Base-by-base conservation (phyloP, 75 land plant genomes). In the Selaginella tamariscina region DNA sequence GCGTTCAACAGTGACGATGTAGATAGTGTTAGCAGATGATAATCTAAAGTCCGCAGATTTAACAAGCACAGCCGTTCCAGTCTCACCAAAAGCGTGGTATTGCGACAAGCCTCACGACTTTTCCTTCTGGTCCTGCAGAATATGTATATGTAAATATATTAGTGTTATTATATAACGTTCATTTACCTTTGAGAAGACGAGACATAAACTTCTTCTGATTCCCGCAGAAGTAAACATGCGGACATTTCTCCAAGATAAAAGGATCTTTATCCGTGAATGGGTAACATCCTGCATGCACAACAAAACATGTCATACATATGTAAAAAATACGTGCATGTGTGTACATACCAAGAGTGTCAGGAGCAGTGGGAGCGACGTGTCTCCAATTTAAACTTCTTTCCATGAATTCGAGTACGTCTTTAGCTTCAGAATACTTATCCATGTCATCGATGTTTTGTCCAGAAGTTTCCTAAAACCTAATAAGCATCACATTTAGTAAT, bases 361-460 rank as follows among this genome's bases (percentile, higher is more conserved):
- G 99, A 32, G 97, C 86, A 27, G 99, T 91, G 32, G 99, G 99
- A 68, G 93, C 99, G 32, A 95, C 55, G 71, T 95, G 96, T 65
- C 97, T 84, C 99, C 99, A 95, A 69, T 80, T 75, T 31, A 95
- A 72, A 32, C 89, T 91, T 69, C 97, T 77, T 69, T 91, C 99
- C 93, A 91, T 72, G 55, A 83, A 86, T 15, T 88, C 99, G 54
- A 95, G 74, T 28, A 76, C 79, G 54, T 84, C 82, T 2, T 81
- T 84, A 28, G 93, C 97, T 59, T 82, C 83, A 30, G 93, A 85
- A 69, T 95, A 91, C 55, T 83, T 88, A 24, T 74, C 82, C 49
- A 95, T 78, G 73, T 95, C 97, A 70, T 95, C 89, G 55, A 95
- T 80, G 57, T 91, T 95, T 74, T 95, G 99, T 67, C 99, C 99